Conservation (phyloP, 345 rosid genomes). For the Triadica sebifera region DNA sequence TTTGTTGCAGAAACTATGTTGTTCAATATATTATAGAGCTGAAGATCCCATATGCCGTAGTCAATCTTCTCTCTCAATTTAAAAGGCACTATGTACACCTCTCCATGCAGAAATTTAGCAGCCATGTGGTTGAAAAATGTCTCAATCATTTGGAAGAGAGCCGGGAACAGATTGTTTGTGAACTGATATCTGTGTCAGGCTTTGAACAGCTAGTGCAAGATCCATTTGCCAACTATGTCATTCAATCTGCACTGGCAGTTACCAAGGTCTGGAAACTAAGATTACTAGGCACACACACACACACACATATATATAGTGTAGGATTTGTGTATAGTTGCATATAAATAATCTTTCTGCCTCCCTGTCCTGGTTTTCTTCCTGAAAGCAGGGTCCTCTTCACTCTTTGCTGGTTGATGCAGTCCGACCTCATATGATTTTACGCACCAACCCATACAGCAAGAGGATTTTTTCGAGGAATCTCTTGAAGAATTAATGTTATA, state of each 20-base stretch:
- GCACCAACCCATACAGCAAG: slow-evolving; percentile 67
- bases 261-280: slow-evolving; percentile 35
- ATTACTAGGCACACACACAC: neutral
- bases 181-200: slow-evolving; percentile 47
- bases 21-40: slow-evolving; percentile 65
- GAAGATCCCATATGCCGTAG: slow-evolving; percentile 34
- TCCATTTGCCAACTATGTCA: slow-evolving; percentile 75
- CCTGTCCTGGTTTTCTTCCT: slow-evolving; percentile 6
- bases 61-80: slow-evolving; percentile 44
- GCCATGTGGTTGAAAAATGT: slow-evolving; percentile 75
- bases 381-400: slow-evolving; percentile 49
- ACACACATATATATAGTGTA: too few relatives aligned
- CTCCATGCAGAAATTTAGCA: slow-evolving; percentile 68
- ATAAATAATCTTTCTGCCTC: neutral
- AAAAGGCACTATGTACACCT: slow-evolving; percentile 54
- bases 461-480: slow-evolving; percentile 59
- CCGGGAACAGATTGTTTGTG: slow-evolving; percentile 50
- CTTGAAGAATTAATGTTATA: slow-evolving; percentile 49
- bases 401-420: slow-evolving; percentile 48
- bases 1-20: slow-evolving; percentile 64
- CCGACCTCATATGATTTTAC: slow-evolving; percentile 38
- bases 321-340: neutral
- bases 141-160: slow-evolving; percentile 48
- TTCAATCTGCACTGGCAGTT: slow-evolving; percentile 62
- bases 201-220: slow-evolving; percentile 71